A percentile compares a stretch with the other conserved stretches of the same genome.
These are phyloP conservation scores for Batkoa obscura DNA, from an alignment of 371 early-diverging fungal species.

Conservation along the genomic window DNA sequence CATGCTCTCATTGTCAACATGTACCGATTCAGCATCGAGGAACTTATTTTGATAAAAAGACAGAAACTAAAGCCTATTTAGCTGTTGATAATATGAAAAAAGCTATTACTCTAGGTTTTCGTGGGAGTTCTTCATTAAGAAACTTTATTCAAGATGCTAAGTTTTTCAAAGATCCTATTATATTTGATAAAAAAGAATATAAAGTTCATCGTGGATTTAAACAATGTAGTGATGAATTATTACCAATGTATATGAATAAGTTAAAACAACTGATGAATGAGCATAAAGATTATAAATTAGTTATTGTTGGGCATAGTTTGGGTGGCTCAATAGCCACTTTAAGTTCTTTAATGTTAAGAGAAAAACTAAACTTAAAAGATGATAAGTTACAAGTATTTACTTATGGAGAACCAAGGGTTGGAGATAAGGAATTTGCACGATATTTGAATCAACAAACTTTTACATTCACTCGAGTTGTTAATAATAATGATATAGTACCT, in stretches of 20 bases:
- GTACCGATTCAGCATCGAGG: not conserved
- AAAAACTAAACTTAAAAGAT: not conserved
- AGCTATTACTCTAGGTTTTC: not conserved
- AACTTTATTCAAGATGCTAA: not conserved
- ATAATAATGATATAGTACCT: not conserved
- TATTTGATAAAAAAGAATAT: not conserved
- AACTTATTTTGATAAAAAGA: not conserved
- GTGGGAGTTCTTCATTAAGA: not conserved
- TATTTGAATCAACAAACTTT: not conserved
- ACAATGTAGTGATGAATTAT: not conserved
- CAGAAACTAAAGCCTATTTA: not conserved
- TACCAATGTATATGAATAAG: not conserved
- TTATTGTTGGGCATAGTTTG: not conserved
- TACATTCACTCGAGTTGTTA: not conserved
- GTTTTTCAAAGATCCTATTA: not conserved
- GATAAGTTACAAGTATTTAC: not conserved
- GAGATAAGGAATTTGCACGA: not conserved
- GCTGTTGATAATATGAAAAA: not conserved
- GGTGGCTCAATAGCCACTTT: not conserved
- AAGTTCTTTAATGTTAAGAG: not conserved
- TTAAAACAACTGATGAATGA: not conserved
- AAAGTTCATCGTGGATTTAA: not conserved
- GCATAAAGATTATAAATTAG: not conserved
- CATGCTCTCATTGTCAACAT: not conserved
- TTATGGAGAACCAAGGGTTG: not conserved